Evolutionary conservation across 176 grass and related monocot species (phyloP).

Genomic region (Aegilops sharonensis): DNA sequence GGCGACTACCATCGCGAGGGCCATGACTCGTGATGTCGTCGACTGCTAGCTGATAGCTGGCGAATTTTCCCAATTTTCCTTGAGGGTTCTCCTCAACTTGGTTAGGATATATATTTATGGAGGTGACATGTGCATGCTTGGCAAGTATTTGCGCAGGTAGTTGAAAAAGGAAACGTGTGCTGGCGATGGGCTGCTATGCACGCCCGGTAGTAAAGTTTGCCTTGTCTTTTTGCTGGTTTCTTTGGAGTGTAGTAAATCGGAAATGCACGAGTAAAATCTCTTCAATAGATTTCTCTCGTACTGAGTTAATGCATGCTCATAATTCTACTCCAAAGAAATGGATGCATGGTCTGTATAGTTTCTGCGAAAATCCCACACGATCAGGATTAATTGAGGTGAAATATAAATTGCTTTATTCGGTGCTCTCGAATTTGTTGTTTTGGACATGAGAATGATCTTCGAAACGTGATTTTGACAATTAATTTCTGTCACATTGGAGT

Average conservation of each 20-base stretch:
- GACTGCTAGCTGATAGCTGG: background rate
- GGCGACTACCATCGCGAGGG: background rate
- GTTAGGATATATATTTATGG: background rate
- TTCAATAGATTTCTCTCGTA: background rate
- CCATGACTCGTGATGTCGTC: background rate
- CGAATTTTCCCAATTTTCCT: background rate
- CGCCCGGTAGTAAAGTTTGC: background rate
- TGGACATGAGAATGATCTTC: background rate
- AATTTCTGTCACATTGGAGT: background rate
- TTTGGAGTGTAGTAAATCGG: background rate
- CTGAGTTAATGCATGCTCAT: background rate
- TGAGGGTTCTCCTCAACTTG: background rate
- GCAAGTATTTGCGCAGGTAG: background rate
- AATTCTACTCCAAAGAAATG: background rate
- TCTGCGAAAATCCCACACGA: no score
- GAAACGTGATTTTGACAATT: background rate
- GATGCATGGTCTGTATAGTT: no score
- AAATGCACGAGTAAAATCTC: background rate
- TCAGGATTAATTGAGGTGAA: background rate
- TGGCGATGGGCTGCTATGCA: background rate
- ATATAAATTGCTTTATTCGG: background rate
- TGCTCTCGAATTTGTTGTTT: background rate
- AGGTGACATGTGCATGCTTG: background rate
- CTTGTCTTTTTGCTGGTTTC: background rate
- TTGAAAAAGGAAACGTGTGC: background rate